Base-by-base conservation (phyloP, 2,329 filamentous ascomycete genomes). In the Sporothrix globosa region DNA sequence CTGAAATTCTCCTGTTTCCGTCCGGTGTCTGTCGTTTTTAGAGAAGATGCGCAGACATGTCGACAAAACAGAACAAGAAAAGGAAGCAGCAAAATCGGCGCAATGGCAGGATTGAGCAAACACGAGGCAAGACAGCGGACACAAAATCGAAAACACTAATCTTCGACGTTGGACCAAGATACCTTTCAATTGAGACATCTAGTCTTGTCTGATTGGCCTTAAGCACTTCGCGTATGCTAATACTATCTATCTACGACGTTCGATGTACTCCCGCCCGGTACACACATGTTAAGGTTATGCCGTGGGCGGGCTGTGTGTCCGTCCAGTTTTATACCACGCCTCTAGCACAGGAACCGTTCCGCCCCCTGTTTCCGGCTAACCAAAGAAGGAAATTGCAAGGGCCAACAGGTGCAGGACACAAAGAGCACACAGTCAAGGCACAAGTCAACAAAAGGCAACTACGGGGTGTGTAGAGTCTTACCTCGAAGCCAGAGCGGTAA, bases 321-420 rank as follows among this genome's bases (percentile, higher is more conserved):
- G 30, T 67, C 34, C 56, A 24, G 10, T n/a, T n/a, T 11, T 27
- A 56, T 24, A 17, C 7, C 54, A 56, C 30, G 54, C 58, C n/a
- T 68, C 34, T 10, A 48, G 24, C 21, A 48, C 41, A 44, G 27
- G 50, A 46, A 50, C 54, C 54, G 44, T 69, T 50, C 54, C 54
- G 50, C 41, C 34, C 48, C 68, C 68, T 69, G 68, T 60, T 34
- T 34, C 56, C 56, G 54, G 46, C 68, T 63, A 69, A 46, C 68
- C 58, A 13, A 63, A 69, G 56, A 27, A 13, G 68, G 56, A 52
- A 69, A 69, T 13, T 10, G 7, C 58, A 52, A 34, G 34, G 68
- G 44, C 46, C 53, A 46, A 44, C 14, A 13, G 41, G 17, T 5
- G 6, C 27, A 39, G 54, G 50, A 56, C 27, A 30, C 17, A 48